phyloP scores from a whole-genome alignment of 2,329 filamentous ascomycete genomes.

The Cercospora sojina region DNA sequence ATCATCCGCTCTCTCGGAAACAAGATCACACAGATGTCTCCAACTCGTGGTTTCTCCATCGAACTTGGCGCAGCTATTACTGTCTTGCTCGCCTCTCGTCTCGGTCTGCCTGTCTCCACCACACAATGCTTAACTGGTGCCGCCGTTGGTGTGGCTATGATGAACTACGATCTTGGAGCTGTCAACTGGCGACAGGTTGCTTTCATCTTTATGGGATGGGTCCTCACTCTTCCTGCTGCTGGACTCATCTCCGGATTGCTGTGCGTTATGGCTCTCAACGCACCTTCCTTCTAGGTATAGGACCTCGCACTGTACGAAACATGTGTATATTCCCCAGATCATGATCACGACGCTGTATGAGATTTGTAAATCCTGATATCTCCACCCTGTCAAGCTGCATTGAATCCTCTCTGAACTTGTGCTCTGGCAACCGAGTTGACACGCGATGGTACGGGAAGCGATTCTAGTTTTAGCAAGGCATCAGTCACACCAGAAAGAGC shows the following conservation, averaged over 20 bases:
- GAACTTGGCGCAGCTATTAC: constrained; percentile 62
- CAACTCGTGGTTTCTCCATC: constrained; percentile 58
- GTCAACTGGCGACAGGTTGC: constrained; percentile 63
- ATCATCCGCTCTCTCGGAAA: constrained; percentile 63
- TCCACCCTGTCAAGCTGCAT: too few relatives aligned
- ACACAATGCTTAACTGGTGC: constrained; percentile 63
- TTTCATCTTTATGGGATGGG: constrained; percentile 61
- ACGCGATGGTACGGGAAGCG: too few relatives aligned
- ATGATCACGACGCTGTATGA: not conserved
- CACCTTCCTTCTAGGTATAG: constrained; percentile 4
- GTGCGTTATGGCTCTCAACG: constrained; percentile 52
- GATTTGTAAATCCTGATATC: not conserved
- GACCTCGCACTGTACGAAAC: not conserved
- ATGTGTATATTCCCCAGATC: not conserved
- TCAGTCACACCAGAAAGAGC: too few relatives aligned
- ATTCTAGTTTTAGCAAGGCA: too few relatives aligned
- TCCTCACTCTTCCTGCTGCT: constrained; percentile 57
- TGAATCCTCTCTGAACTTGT: too few relatives aligned
- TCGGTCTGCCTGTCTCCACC: constrained; percentile 61
- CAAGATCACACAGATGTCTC: constrained; percentile 59
- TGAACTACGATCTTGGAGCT: constrained; percentile 55
- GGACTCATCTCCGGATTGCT: constrained; percentile 58
- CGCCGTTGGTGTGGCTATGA: constrained; percentile 60
- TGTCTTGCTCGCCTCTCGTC: constrained; percentile 61
- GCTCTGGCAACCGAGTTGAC: too few relatives aligned